Conservation (phyloP, 1,139 yeast genomes). For the Kodamaea fungicola region DNA sequence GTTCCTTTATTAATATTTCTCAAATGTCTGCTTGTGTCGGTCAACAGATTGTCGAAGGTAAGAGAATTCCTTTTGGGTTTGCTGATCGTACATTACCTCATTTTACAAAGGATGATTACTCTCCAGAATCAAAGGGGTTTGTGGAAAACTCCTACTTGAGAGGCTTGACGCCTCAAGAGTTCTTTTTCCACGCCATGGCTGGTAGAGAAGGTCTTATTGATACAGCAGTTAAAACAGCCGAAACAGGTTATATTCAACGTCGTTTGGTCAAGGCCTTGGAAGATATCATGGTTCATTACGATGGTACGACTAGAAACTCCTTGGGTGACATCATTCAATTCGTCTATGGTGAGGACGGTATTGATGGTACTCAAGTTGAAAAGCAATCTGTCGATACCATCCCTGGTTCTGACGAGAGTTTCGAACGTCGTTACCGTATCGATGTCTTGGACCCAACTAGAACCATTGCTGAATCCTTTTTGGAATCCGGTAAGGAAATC, state of each 20-base stretch:
- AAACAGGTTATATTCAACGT: constrained; percentile 98
- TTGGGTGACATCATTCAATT: constrained; percentile 95
- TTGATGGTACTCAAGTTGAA: constrained; percentile 97
- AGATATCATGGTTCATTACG: constrained; percentile 98
- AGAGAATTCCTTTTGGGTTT: constrained; percentile 97
- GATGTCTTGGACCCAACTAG: constrained; percentile 74
- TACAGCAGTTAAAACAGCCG: constrained; percentile 98
- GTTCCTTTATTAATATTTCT: constrained; percentile 97
- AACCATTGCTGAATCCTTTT: constrained; percentile 63
- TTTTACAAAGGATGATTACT: constrained; percentile 95
- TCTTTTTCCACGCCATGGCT: constrained; percentile 99
- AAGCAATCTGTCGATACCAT: constrained; percentile 95
- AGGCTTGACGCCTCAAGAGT: constrained; percentile 98
- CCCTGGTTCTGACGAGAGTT: constrained; percentile 84
- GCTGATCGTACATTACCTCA: constrained; percentile 96
- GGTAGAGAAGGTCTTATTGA: constrained; percentile 99
- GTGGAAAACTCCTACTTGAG: constrained; percentile 96
- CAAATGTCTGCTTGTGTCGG: constrained; percentile 99
- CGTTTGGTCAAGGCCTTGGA: constrained; percentile 97
- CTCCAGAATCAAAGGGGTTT: constrained; percentile 97
- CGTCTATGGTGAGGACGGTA: constrained; percentile 98
- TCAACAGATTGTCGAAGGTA: constrained; percentile 99
- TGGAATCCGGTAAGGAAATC: constrained; percentile 89
- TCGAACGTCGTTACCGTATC: constrained; percentile 80
- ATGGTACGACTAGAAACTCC: constrained; percentile 97